phyloP scores from a whole-genome alignment of 2,329 filamentous ascomycete species.

The Ophiobolus disseminans region DNA sequence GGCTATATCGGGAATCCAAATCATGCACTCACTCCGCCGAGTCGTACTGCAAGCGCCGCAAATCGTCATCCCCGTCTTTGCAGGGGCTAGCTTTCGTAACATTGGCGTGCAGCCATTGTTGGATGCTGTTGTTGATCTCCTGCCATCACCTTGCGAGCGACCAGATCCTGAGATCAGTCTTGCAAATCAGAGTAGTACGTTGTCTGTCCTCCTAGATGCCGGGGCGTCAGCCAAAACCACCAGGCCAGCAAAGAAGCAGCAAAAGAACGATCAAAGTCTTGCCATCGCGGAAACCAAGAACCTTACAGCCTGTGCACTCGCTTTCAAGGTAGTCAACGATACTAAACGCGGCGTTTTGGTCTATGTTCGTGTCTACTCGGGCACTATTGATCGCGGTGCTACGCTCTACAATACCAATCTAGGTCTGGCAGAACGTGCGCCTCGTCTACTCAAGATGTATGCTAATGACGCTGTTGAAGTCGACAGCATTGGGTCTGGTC shows the following conservation, averaged over 20 bases:
- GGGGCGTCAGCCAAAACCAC: conserved; percentile 30
- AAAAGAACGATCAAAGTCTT: conserved; percentile 10
- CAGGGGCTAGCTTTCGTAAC: conserved; percentile 90
- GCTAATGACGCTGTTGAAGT: conserved; percentile 87
- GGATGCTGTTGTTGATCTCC: conserved; percentile 84
- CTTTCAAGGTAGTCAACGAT: conserved; percentile 95
- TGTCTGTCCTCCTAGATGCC: conserved; percentile 56
- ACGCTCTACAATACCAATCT: conserved; percentile 88
- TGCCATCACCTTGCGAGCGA: conserved; percentile 82
- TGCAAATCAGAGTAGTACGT: conserved; percentile 62
- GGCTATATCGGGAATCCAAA: conserved; percentile 68
- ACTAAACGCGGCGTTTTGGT: conserved; percentile 84
- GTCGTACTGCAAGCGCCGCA: conserved; percentile 73
- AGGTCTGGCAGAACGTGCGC: conserved; percentile 77
- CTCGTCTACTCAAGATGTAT: conserved; percentile 86
- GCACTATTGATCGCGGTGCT: conserved; percentile 75
- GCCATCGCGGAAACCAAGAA: conserved; percentile 59
- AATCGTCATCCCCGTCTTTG: conserved; percentile 83
- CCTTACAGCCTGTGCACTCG: conserved; percentile 72
- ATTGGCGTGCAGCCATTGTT: conserved; percentile 92
- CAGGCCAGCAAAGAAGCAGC: conserved; percentile 22
- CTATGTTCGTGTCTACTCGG: conserved; percentile 91
- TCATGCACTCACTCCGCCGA: conserved; percentile 76
- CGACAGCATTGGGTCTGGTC: conserved; percentile 77
- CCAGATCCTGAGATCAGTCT: conserved; percentile 80